Conservation (phyloP, 306 rosid species). For the Fragaria iinumae region DNA sequence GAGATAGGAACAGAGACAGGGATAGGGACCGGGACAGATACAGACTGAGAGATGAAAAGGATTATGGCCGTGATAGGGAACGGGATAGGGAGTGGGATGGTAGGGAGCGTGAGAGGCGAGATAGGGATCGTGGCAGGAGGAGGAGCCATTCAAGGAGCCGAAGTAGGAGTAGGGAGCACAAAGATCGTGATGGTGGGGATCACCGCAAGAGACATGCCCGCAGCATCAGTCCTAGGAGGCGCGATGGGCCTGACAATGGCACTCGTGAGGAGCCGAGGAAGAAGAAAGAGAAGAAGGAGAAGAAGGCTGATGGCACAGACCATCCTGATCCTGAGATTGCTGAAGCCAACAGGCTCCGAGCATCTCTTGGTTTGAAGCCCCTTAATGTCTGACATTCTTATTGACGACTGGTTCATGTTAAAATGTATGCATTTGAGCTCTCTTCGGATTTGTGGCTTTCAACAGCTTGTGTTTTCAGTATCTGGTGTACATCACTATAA, state of each 20-base stretch:
- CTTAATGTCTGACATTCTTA: constrained; percentile 27
- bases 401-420: neutral
- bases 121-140: constrained; percentile 82
- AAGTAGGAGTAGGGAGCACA: constrained; percentile 82
- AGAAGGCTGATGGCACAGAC: constrained; percentile 74
- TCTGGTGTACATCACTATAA: neutral
- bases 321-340: constrained; percentile 90
- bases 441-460: neutral
- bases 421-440: neutral
- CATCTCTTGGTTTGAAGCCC: constrained; percentile 88
- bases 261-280: constrained; percentile 66
- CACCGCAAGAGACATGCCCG: constrained; percentile 72
- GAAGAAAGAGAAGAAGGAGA: constrained; percentile 67
- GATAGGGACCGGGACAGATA: constrained; percentile 56
- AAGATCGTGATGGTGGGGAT: constrained; percentile 65
- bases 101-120: constrained; percentile 92
- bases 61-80: constrained; percentile 64
- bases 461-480: neutral
- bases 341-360: constrained; percentile 71
- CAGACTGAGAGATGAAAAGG: constrained; percentile 61
- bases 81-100: constrained; percentile 63
- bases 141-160: constrained; percentile 88
- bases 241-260: constrained; percentile 58
- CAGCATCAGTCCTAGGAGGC: constrained; percentile 70
- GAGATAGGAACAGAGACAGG: constrained; percentile 57